phyloP scores from a whole-genome alignment of 2,329 filamentous ascomycete species.

The Annulohypoxylon truncatum region DNA sequence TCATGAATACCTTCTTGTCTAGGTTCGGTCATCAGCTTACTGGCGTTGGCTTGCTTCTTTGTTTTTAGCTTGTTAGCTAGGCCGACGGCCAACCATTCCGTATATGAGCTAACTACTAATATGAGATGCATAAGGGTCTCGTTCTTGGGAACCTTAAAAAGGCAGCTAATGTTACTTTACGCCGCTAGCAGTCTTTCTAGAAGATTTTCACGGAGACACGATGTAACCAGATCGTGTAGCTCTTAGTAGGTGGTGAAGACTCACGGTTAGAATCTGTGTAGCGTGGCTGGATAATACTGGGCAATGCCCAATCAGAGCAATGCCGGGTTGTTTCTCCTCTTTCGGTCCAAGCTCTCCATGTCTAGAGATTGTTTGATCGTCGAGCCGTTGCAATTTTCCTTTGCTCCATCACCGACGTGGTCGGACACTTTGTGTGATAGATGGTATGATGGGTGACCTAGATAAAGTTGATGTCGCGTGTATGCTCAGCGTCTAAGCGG shows the following conservation, averaged over 20 bases:
- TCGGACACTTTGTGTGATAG: conserved; percentile 1
- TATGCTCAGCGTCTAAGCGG: background rate
- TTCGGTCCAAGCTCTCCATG: background rate
- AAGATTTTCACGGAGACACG: conserved; percentile 10
- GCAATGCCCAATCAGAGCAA: background rate
- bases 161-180: conserved; percentile 14
- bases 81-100: conserved; percentile 1
- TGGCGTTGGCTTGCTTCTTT: conserved; percentile 4
- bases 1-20: conserved; percentile 35
- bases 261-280: background rate
- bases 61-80: background rate
- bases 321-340: background rate
- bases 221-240: conserved; percentile 30
- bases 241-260: background rate
- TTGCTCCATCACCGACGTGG: background rate
- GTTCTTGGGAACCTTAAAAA: conserved; percentile 13
- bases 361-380: conserved; percentile 16
- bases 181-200: conserved; percentile 25
- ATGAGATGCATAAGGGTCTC: background rate
- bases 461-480: conserved; percentile 6
- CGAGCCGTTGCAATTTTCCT: background rate
- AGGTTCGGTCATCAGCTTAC: conserved; percentile 20
- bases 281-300: background rate
- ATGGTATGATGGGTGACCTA: conserved; percentile 2
- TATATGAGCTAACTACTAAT: conserved; percentile 4